These are phyloP conservation scores for Phyllosticta ampelicida DNA, from an alignment of 2,329 filamentous ascomycete genomes.

Conservation along the genomic window DNA sequence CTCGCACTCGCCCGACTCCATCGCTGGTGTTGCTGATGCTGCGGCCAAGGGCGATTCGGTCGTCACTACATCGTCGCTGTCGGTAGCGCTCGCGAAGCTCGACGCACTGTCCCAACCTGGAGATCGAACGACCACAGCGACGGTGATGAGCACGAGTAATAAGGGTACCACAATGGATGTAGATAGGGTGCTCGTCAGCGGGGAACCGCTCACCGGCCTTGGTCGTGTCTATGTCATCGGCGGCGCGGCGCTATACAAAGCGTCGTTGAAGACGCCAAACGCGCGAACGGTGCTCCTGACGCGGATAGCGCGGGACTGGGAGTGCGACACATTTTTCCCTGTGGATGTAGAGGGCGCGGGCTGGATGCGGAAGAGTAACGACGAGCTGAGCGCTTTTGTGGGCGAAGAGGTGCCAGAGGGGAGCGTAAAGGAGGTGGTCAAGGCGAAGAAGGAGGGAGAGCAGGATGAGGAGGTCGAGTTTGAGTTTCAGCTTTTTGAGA, in stretches of 20 bases:
- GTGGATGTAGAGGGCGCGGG: constrained; percentile 37
- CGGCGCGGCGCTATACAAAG: constrained; percentile 72
- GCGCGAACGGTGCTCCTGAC: constrained; percentile 59
- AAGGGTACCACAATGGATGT: constrained; percentile 13
- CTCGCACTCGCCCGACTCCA: constrained; percentile 36
- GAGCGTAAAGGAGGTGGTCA: constrained; percentile 20
- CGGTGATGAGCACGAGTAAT: background rate
- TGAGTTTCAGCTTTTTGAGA: constrained; percentile 6
- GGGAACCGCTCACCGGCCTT: constrained; percentile 18
- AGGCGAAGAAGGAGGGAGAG: background rate
- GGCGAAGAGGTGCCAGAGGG: constrained; percentile 51
- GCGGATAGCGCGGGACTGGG: constrained; percentile 55
- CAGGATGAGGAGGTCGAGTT: constrained; percentile 5
- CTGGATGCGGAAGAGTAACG: constrained; percentile 46
- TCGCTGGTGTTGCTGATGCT: background rate
- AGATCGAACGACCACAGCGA: no score
- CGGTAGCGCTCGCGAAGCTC: background rate
- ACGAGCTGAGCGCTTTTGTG: constrained; percentile 50
- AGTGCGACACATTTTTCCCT: constrained; percentile 67
- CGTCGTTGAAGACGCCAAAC: constrained; percentile 51
- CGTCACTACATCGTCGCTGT: background rate
- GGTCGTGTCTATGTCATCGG: constrained; percentile 76
- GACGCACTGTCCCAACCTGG: constrained; percentile 8
- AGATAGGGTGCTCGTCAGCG: constrained; percentile 12
- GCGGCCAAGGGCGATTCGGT: background rate